These are phyloP conservation scores for Clonostachys rhizophaga DNA, from an alignment of 2,329 filamentous ascomycete genomes.

Conservation along the genomic window DNA sequence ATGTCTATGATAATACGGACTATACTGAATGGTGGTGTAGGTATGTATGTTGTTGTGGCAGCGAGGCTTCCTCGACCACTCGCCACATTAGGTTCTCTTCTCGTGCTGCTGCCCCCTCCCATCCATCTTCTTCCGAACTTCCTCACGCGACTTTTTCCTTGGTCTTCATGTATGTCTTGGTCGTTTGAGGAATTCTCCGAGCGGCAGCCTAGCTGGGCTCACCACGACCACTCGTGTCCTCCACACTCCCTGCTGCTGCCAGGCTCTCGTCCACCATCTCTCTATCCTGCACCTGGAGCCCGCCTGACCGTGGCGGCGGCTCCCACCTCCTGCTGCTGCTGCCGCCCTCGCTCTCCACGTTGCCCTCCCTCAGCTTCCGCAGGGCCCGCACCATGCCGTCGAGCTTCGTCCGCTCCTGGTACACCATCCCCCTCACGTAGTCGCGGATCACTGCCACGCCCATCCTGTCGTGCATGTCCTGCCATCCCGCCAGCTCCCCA, in stretches of 20 bases:
- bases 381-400: conserved; percentile 78
- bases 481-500: conserved; percentile 87
- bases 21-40: too few species aligned
- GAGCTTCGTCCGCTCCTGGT: conserved; percentile 73
- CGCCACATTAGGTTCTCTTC: too few species aligned
- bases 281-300: conserved; percentile 4
- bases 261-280: conserved; percentile 7
- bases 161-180: too few species aligned
- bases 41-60: too few species aligned
- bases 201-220: conserved; percentile 5
- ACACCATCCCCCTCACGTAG: conserved; percentile 72
- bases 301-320: neutral
- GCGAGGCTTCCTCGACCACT: too few species aligned
- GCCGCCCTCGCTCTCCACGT: conserved; percentile 4
- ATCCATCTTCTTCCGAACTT: too few species aligned
- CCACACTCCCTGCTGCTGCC: conserved; percentile 7
- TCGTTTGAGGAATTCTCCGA: too few species aligned
- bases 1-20: too few species aligned
- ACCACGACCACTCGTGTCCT: conserved; percentile 7
- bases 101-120: neutral
- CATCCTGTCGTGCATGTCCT: conserved; percentile 78
- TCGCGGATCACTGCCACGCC: conserved; percentile 70
- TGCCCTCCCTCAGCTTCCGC: conserved; percentile 44
- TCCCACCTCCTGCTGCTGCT: conserved; percentile 1
- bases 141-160: too few species aligned